These are phyloP conservation scores for Lagenidium giganteum DNA, from an alignment of 352 stramenopile genomes.

Conservation along the genomic window DNA sequence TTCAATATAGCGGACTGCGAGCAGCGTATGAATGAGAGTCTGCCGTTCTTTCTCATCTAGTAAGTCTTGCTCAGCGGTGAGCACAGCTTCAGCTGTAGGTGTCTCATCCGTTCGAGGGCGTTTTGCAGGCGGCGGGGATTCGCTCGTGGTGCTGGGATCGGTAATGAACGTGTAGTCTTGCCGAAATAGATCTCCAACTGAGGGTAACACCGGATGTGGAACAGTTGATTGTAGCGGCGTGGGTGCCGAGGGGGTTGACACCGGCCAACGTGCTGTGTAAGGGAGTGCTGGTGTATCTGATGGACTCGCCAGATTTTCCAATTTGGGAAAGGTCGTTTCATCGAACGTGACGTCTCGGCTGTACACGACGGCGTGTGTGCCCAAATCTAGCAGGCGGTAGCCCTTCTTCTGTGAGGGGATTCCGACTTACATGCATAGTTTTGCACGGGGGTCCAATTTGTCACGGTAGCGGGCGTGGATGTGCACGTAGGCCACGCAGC, in stretches of 20 bases:
- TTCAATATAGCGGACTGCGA: conserved; percentile 3
- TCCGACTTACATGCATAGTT: conserved; percentile 7
- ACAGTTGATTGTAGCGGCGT: no score
- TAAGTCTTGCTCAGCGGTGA: conserved; percentile 2
- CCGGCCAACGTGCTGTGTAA: no score
- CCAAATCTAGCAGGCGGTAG: conserved; percentile 3
- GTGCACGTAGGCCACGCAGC: conserved; percentile 7
- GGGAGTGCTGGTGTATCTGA: no score
- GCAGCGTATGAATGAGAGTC: conserved; percentile 1
- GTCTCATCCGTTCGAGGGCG: no score
- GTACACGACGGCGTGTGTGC: conserved; percentile 2
- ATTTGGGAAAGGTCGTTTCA: neutral
- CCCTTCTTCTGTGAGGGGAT: conserved; percentile 3
- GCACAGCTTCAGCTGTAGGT: no score
- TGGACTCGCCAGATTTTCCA: no score
- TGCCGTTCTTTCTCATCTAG: neutral
- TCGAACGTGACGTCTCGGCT: conserved; percentile 3
- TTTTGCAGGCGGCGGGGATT: no score
- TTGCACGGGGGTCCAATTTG: conserved; percentile 5
- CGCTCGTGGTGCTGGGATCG: no score
- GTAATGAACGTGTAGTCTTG: no score
- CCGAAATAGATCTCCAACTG: no score
- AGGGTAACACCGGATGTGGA: no score
- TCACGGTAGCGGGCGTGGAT: neutral
- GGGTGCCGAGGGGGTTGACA: no score